phyloP scores from a whole-genome alignment of 768 basidiomycete genomes.

The Infundibulicybe gibba region DNA sequence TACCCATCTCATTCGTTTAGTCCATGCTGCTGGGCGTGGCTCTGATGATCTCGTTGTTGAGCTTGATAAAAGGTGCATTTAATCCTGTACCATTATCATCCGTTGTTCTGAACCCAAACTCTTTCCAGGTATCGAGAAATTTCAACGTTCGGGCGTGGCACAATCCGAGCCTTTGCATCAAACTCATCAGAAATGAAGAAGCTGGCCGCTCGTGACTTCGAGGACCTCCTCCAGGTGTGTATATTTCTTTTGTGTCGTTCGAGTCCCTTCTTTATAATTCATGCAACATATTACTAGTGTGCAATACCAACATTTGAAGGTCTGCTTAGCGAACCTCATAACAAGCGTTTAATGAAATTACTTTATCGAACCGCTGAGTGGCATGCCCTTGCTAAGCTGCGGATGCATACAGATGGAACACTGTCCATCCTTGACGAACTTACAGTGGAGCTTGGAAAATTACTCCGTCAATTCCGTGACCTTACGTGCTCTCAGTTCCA shows the following conservation, averaged over 20 bases:
- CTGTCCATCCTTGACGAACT: conserved; percentile 17
- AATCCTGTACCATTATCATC: no score
- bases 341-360: conserved; percentile 20
- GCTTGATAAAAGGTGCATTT: background rate
- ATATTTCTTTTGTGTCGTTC: background rate
- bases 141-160: background rate
- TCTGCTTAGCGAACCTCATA: conserved; percentile 21
- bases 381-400: conserved; percentile 35
- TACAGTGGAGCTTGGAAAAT: conserved; percentile 19
- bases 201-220: background rate
- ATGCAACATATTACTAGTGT: conserved; percentile 21
- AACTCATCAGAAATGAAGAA: background rate
- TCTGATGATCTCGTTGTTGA: background rate
- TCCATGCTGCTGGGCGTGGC: conserved; percentile 9
- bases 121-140: background rate
- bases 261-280: background rate
- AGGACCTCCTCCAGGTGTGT: background rate
- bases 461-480: conserved; percentile 21
- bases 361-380: conserved; percentile 26
- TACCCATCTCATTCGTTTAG: conserved; percentile 25
- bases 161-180: background rate
- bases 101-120: no score
- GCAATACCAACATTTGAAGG: conserved; percentile 30
- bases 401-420: conserved; percentile 28
- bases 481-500: conserved; percentile 18